Conservation (phyloP, 2,329 filamentous ascomycete species). For the Hymenoscyphus linearis region DNA sequence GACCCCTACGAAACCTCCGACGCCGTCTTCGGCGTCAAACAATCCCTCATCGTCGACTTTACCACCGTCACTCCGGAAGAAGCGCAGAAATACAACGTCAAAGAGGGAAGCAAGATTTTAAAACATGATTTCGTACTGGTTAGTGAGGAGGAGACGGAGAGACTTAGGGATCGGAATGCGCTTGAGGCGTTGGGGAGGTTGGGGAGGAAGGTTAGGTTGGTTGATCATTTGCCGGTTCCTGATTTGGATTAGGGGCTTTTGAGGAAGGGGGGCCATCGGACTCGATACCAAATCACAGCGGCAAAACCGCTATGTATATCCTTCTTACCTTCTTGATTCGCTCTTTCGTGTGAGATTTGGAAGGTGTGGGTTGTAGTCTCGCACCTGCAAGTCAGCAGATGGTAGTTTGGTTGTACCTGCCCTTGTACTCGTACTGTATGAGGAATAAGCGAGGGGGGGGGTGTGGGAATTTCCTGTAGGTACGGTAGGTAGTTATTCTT, state of each 20-base stretch:
- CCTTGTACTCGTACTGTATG: no score
- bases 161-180: slow-evolving; percentile 61
- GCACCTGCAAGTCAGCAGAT: no score
- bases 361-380: no score
- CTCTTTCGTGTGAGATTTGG: no score
- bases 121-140: slow-evolving; percentile 76
- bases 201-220: slow-evolving; percentile 57
- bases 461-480: no score
- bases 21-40: slow-evolving; percentile 82
- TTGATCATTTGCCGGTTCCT: slow-evolving; percentile 71
- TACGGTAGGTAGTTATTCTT: no score
- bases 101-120: slow-evolving; percentile 58
- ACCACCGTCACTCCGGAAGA: slow-evolving; percentile 45
- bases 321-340: no score
- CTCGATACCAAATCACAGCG: no score
- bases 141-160: slow-evolving; percentile 61
- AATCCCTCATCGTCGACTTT: slow-evolving; percentile 68
- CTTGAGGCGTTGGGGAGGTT: slow-evolving; percentile 53
- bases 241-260: slow-evolving; percentile 45
- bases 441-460: no score
- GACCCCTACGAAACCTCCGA: slow-evolving; percentile 81
- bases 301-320: neutral
- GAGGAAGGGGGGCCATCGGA: neutral
- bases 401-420: no score
- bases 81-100: slow-evolving; percentile 57